Evolutionary conservation across 768 basidiomycete species (phyloP).

Genomic region (Auricularia cornea): DNA sequence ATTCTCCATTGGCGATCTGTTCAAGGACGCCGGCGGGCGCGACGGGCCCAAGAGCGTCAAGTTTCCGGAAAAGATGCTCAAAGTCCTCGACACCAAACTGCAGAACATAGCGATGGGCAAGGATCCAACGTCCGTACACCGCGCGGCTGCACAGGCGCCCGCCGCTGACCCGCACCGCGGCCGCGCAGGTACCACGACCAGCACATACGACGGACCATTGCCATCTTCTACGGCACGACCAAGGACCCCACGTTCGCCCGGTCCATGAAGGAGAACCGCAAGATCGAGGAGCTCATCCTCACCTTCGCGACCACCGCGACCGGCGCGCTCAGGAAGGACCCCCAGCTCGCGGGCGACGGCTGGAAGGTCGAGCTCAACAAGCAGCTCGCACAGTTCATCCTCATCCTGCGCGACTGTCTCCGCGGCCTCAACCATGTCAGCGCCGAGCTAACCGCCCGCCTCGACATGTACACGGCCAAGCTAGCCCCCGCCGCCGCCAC

Average conservation of each 20-base stretch:
- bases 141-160: not conserved
- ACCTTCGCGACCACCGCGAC: constrained; percentile 93
- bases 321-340: constrained; percentile 81
- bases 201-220: constrained; percentile 81
- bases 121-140: constrained; percentile 65
- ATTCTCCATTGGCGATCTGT: constrained; percentile 64
- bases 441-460: constrained; percentile 68
- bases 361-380: constrained; percentile 93
- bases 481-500: constrained; percentile 44
- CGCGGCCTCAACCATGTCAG: constrained; percentile 66
- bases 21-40: constrained; percentile 52
- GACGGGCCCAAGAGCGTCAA: constrained; percentile 80
- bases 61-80: constrained; percentile 90
- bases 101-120: constrained; percentile 92
- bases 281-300: constrained; percentile 94
- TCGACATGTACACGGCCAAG: constrained; percentile 80
- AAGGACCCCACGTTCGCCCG: constrained; percentile 76
- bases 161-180: constrained; percentile 5
- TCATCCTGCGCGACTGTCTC: constrained; percentile 75
- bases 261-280: constrained; percentile 92
- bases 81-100: constrained; percentile 81
- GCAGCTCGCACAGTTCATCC: constrained; percentile 85
- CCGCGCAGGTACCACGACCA: constrained; percentile 77
- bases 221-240: constrained; percentile 86
- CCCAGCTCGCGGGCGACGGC: constrained; percentile 68